phyloP scores from a whole-genome alignment of 2,329 filamentous ascomycete species.

The Lecanicillium sp. region DNA sequence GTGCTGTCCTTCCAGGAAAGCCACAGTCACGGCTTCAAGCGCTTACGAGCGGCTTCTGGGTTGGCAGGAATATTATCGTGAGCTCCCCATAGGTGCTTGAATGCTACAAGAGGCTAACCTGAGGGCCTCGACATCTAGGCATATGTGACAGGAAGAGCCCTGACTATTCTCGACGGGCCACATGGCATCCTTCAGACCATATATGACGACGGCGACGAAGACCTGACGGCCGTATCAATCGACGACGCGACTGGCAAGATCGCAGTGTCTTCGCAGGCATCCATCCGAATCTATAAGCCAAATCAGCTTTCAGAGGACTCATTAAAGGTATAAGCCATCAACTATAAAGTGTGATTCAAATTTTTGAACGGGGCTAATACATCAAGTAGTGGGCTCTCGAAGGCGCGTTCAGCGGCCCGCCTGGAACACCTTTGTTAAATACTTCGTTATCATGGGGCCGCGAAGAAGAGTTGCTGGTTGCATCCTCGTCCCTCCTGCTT shows the following conservation, averaged over 20 bases:
- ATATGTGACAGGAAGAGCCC: constrained; percentile 83
- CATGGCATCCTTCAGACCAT: constrained; percentile 78
- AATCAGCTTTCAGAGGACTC: constrained; percentile 61
- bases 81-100: constrained; percentile 20
- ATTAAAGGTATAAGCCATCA: constrained; percentile 50
- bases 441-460: constrained; percentile 73
- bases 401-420: constrained; percentile 43
- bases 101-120: constrained; percentile 5
- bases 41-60: constrained; percentile 66
- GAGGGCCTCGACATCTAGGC: constrained; percentile 39
- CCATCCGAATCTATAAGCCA: constrained; percentile 72
- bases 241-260: constrained; percentile 82
- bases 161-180: constrained; percentile 72
- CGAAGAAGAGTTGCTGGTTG: constrained; percentile 75
- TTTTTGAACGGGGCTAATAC: no score
- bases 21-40: constrained; percentile 72
- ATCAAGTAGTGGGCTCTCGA: constrained; percentile 62
- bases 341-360: constrained; percentile 5
- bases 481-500: constrained; percentile 60
- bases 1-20: constrained; percentile 70
- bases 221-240: constrained; percentile 67
- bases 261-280: constrained; percentile 58
- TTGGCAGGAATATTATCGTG: constrained; percentile 64
- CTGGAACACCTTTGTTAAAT: constrained; percentile 25
- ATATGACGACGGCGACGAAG: constrained; percentile 68